Evolutionary conservation across 108 stramenopile species (phyloP).

Genomic region (Parietichytrium sp.): DNA sequence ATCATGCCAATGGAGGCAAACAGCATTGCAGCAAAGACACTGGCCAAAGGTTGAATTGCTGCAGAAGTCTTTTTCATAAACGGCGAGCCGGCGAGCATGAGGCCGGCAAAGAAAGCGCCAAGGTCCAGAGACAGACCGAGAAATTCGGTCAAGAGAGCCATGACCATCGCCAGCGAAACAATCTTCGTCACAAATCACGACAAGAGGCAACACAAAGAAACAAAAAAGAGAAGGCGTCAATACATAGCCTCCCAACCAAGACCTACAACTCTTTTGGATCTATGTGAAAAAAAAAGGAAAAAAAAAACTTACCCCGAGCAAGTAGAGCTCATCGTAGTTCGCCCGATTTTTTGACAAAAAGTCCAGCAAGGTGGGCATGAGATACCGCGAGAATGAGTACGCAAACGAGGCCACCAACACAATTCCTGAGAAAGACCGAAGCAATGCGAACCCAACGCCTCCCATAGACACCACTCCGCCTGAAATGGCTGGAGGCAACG

Average conservation of each 20-base stretch:
- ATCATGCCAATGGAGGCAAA: constrained; percentile 45
- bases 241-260: no score
- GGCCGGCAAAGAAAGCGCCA: constrained; percentile 45
- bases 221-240: no score
- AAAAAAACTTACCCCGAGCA: constrained; percentile 41
- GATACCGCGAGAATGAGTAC: not conserved
- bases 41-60: constrained; percentile 8
- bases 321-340: not conserved
- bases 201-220: no score
- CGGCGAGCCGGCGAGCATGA: constrained; percentile 35
- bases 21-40: constrained; percentile 39
- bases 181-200: no score
- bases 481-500: constrained; percentile 33
- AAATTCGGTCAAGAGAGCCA: constrained; percentile 24
- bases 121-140: constrained; percentile 43
- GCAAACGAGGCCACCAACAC: not conserved
- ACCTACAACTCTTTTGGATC: no score
- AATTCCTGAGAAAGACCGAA: not conserved
- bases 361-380: not conserved
- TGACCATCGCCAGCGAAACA: constrained; percentile 27
- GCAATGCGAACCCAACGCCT: not conserved
- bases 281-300: no score
- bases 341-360: constrained; percentile 4
- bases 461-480: not conserved
- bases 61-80: not conserved